A percentile compares a stretch with the other conserved stretches of the same genome.
These are phyloP conservation scores for Sclerotinia glacialis DNA, from an alignment of 2,329 filamentous ascomycete genomes.

Conservation along the genomic window DNA sequence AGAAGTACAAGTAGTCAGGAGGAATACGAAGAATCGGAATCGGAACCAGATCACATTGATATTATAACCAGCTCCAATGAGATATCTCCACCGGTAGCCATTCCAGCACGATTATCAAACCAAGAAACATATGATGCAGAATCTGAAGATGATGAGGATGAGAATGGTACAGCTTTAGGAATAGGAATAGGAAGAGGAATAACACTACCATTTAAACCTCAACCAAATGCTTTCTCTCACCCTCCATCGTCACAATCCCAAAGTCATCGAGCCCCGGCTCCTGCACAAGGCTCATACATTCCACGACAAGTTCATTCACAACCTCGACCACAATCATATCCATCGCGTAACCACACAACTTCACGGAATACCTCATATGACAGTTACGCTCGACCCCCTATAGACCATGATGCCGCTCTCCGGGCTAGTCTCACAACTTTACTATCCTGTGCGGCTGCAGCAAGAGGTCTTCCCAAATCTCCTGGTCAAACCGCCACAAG, in stretches of 20 bases:
- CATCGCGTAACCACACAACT: constrained; percentile 39
- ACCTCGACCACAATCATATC: constrained; percentile 30
- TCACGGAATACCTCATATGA: constrained; percentile 39
- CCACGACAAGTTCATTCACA: constrained; percentile 35
- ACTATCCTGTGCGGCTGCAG: constrained; percentile 87
- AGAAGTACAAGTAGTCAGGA: constrained; percentile 75
- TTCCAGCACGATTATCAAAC: constrained; percentile 28
- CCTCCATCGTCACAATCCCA: constrained; percentile 57
- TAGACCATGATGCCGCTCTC: constrained; percentile 89
- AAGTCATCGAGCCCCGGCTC: constrained; percentile 42
- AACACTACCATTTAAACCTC: constrained; percentile 67
- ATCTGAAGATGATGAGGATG: constrained; percentile 52
- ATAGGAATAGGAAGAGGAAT: constrained; percentile 51
- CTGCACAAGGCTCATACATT: constrained; percentile 40
- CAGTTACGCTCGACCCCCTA: constrained; percentile 62
- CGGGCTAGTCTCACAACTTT: constrained; percentile 92
- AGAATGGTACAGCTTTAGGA: constrained; percentile 73
- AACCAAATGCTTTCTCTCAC: constrained; percentile 90
- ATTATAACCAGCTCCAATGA: constrained; percentile 59
- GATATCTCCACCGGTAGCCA: constrained; percentile 41
- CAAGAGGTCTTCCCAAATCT: constrained; percentile 67
- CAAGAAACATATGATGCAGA: constrained; percentile 28
- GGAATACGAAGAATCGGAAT: constrained; percentile 92
- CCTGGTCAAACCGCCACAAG: constrained; percentile 28
- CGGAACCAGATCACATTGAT: constrained; percentile 66